These are phyloP conservation scores for Sisymbrium irio DNA, from an alignment of 345 rosid genomes.

Conservation along the genomic window DNA sequence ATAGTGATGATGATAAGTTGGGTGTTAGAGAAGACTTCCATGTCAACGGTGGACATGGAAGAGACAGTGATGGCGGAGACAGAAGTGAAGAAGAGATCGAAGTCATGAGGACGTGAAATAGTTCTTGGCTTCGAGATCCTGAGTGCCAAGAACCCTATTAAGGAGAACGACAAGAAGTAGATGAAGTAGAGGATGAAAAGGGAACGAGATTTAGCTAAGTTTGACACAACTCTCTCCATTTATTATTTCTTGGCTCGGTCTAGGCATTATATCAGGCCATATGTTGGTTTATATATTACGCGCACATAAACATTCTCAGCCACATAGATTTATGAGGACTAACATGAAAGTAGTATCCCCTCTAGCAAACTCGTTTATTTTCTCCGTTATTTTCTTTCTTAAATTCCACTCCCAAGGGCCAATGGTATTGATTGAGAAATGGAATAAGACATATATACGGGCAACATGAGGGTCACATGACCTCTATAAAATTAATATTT, in stretches of 20 bases:
- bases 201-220: background rate
- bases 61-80: conserved; percentile 64
- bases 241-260: background rate
- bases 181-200: conserved; percentile 40
- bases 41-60: conserved; percentile 74
- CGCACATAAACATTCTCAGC: no score
- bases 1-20: conserved; percentile 56
- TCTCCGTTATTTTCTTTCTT: no score
- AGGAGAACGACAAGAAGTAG: conserved; percentile 42
- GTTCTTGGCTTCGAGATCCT: conserved; percentile 43
- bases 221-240: conserved; percentile 24
- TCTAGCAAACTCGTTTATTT: no score
- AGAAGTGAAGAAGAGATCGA: conserved; percentile 72
- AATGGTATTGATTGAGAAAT: no score
- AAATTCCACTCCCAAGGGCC: no score
- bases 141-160: conserved; percentile 39
- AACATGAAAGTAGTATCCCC: no score
- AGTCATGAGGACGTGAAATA: conserved; percentile 29
- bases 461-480: no score
- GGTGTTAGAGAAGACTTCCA: conserved; percentile 73
- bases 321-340: no score
- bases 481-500: no score
- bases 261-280: background rate
- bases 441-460: no score
- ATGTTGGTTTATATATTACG: no score